Evolutionary conservation across 2,329 filamentous ascomycete genomes (phyloP).

Genomic region (Daldinia eschscholtzii): DNA sequence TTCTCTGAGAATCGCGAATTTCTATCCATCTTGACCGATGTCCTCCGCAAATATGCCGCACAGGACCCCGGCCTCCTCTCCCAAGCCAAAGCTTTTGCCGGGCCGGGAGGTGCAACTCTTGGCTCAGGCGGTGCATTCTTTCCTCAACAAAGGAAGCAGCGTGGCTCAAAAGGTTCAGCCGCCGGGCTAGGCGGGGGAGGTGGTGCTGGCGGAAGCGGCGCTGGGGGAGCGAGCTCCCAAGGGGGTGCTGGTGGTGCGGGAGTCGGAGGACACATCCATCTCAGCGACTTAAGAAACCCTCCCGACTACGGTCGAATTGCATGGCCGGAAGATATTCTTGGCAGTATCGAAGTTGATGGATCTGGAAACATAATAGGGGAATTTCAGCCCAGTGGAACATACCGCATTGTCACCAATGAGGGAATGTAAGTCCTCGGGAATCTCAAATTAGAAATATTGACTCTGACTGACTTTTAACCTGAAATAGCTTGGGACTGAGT

Average conservation of each 20-base stretch:
- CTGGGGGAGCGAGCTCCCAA: conserved; percentile 69
- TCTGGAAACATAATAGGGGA: conserved; percentile 68
- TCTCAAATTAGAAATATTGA: conserved; percentile 1
- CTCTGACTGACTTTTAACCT: conserved; percentile 25
- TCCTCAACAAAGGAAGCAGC: conserved; percentile 56
- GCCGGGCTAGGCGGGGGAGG: conserved; percentile 55
- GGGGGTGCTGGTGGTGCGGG: conserved; percentile 72
- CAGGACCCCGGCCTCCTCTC: conserved; percentile 67
- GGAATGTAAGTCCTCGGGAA: conserved; percentile 69
- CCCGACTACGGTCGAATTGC: conserved; percentile 77
- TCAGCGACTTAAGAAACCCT: conserved; percentile 73
- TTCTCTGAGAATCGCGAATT: conserved; percentile 72
- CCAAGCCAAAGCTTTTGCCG: conserved; percentile 72
- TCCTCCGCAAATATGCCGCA: conserved; percentile 67
- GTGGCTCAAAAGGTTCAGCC: conserved; percentile 48
- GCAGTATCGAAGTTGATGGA: conserved; percentile 73
- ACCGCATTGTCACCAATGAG: conserved; percentile 73
- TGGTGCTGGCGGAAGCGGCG: conserved; percentile 61
- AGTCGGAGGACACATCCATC: conserved; percentile 72
- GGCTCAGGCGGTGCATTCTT: conserved; percentile 66
- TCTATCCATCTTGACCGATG: conserved; percentile 68
- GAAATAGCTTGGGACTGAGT: conserved; percentile 63
- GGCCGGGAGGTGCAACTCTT: conserved; percentile 66
- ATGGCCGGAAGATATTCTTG: conserved; percentile 77
- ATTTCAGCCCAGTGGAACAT: conserved; percentile 72